A percentile compares a stretch with the other conserved stretches of the same genome.
These are phyloP conservation scores for Crotalaria pallida DNA, from an alignment of 306 rosid genomes.

Conservation along the genomic window DNA sequence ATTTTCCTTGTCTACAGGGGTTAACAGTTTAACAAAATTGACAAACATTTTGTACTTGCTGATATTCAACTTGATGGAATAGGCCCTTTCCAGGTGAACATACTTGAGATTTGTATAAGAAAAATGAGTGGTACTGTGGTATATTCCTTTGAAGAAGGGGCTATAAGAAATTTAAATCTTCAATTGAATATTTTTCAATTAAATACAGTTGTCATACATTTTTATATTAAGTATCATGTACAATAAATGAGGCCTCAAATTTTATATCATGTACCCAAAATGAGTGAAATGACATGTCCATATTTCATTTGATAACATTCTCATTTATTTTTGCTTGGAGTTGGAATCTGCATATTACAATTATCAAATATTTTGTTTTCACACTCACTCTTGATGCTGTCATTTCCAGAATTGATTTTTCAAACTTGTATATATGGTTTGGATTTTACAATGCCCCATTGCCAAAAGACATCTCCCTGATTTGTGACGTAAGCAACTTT, in stretches of 20 bases:
- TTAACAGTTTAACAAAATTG: not conserved
- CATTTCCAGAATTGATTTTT: constrained; percentile 66
- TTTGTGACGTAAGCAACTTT: constrained; percentile 70
- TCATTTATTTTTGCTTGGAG: not conserved
- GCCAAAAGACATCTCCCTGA: constrained; percentile 63
- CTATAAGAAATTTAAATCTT: not conserved
- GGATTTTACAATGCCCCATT: constrained; percentile 79
- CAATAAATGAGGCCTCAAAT: not conserved
- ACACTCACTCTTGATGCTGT: not conserved
- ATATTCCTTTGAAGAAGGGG: not conserved
- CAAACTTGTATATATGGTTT: constrained; percentile 85
- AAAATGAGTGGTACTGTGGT: not conserved
- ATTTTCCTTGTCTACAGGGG: constrained; percentile 11
- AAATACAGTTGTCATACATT: not conserved
- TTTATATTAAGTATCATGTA: not conserved
- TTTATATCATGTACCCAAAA: not conserved
- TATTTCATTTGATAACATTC: not conserved
- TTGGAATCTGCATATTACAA: not conserved
- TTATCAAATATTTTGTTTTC: constrained; percentile 3
- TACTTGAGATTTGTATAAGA: not conserved
- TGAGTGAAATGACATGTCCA: not conserved
- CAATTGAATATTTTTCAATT: not conserved
- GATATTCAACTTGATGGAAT: not conserved
- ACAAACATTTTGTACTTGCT: not conserved
- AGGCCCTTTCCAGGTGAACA: not conserved